Percentiles rank a stretch among this genome's conserved stretches.
Conservation (phyloP, 768 basidiomycete species). For the Hirschioporus abietinus region DNA sequence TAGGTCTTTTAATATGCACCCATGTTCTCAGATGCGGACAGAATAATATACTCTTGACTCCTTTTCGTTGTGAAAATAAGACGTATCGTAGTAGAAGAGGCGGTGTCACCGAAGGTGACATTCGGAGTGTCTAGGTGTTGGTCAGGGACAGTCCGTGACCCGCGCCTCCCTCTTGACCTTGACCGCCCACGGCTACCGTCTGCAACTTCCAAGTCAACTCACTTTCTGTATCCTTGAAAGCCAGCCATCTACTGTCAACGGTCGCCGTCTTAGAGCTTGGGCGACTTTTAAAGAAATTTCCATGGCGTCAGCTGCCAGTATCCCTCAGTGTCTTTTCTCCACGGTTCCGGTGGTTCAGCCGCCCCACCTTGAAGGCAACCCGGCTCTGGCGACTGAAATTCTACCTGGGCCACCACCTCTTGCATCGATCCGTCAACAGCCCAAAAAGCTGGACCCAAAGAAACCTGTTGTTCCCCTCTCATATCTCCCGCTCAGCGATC, state of each 20-base stretch:
- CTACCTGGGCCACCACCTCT: constrained; percentile 83
- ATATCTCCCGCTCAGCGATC: constrained; percentile 80
- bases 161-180: background rate
- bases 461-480: constrained; percentile 66
- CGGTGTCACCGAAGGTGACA: background rate
- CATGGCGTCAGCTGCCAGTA: constrained; percentile 70
- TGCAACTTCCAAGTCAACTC: background rate
- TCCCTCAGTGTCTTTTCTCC: constrained; percentile 68
- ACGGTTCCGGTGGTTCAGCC: constrained; percentile 72
- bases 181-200: background rate
- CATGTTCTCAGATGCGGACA: background rate
- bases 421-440: constrained; percentile 60
- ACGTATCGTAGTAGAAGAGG: background rate
- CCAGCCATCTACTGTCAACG: background rate
- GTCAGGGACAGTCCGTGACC: background rate
- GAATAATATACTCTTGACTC: background rate
- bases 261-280: background rate
- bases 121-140: background rate
- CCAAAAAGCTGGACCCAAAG: constrained; percentile 75
- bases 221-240: background rate
- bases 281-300: background rate
- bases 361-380: constrained; percentile 77
- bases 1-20: background rate
- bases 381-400: constrained; percentile 82
- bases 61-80: background rate